Evolutionary conservation across 1,284 basidiomycete genomes (phyloP).

Genomic region (Filobasidium uniguttulatum): DNA sequence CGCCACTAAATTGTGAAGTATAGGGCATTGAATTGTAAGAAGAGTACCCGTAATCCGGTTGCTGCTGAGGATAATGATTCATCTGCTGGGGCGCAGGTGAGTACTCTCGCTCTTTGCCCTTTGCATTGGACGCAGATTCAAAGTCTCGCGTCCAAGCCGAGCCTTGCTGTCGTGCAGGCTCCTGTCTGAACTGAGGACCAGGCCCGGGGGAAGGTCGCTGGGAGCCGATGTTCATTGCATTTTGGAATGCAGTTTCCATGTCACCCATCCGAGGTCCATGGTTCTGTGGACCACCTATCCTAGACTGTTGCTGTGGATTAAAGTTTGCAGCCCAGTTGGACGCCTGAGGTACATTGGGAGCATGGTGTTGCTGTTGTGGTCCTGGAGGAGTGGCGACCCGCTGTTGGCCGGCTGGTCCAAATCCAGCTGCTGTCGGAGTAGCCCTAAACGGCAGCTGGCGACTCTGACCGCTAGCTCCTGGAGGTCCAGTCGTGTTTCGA

Average conservation of each 20-base stretch:
- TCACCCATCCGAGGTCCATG: background rate
- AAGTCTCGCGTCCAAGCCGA: conserved; percentile 6
- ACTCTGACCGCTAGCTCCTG: background rate
- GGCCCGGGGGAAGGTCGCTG: background rate
- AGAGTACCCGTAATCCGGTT: background rate
- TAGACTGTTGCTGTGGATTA: too few species aligned
- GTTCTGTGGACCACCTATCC: too few species aligned
- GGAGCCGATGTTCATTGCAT: conserved; percentile 3
- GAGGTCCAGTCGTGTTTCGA: background rate
- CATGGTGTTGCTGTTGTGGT: background rate
- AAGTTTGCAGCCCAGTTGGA: background rate
- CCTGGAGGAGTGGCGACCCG: background rate
- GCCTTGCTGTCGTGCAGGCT: background rate
- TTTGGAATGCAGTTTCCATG: conserved; percentile 1
- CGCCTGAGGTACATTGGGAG: background rate
- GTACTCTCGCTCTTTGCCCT: conserved; percentile 1
- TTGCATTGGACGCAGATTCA: conserved; percentile 1
- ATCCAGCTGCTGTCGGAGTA: background rate
- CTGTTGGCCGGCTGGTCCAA: background rate
- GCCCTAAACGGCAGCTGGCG: background rate
- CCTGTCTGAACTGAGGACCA: background rate
- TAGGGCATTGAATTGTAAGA: background rate
- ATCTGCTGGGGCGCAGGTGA: background rate
- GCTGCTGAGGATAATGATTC: background rate
- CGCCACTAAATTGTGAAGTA: background rate